Percentiles rank a stretch among this genome's conserved stretches.
These are phyloP conservation scores for Ophiostoma fasciatum DNA, from an alignment of 2,329 filamentous ascomycete genomes.

Conservation along the genomic window DNA sequence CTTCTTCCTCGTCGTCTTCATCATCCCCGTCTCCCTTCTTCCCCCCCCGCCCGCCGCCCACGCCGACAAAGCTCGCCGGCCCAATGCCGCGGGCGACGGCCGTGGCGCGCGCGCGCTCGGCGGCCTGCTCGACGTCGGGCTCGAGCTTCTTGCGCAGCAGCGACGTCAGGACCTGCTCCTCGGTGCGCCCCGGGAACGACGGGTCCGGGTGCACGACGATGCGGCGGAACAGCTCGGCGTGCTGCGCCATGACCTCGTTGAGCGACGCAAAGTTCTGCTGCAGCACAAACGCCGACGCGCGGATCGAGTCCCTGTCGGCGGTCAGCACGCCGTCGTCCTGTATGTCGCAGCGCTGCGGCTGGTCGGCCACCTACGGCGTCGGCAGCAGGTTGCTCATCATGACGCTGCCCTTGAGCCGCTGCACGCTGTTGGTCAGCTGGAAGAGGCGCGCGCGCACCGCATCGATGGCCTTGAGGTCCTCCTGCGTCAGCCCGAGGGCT, in stretches of 20 bases:
- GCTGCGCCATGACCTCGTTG: slow-evolving; percentile 47
- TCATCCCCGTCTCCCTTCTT: slow-evolving; percentile 4
- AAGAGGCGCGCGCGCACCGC: slow-evolving; percentile 52
- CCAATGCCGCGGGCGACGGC: slow-evolving; percentile 21
- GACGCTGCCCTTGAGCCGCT: slow-evolving; percentile 46
- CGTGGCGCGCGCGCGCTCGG: slow-evolving; percentile 44
- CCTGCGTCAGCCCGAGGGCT: slow-evolving; percentile 36
- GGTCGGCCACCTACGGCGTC: slow-evolving; percentile 37
- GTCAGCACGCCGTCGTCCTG: background rate
- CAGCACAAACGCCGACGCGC: slow-evolving; percentile 57
- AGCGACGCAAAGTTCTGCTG: slow-evolving; percentile 55
- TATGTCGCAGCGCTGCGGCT: too few species aligned
- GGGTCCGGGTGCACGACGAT: slow-evolving; percentile 64
- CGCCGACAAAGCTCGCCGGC: slow-evolving; percentile 15
- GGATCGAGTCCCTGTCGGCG: slow-evolving; percentile 46
- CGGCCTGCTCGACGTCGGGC: slow-evolving; percentile 58
- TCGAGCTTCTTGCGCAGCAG: slow-evolving; percentile 75
- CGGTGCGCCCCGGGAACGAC: slow-evolving; percentile 55
- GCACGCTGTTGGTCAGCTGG: slow-evolving; percentile 54
- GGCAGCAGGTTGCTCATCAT: slow-evolving; percentile 51
- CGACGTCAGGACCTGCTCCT: slow-evolving; percentile 50
- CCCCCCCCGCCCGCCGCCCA: slow-evolving; percentile 8
- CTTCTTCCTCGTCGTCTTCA: slow-evolving; percentile 12
- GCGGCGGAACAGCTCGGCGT: slow-evolving; percentile 52
- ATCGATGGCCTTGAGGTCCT: slow-evolving; percentile 55